These are phyloP conservation scores for Amanita pseudoporphyria DNA, from an alignment of 768 basidiomycete genomes.

Conservation along the genomic window DNA sequence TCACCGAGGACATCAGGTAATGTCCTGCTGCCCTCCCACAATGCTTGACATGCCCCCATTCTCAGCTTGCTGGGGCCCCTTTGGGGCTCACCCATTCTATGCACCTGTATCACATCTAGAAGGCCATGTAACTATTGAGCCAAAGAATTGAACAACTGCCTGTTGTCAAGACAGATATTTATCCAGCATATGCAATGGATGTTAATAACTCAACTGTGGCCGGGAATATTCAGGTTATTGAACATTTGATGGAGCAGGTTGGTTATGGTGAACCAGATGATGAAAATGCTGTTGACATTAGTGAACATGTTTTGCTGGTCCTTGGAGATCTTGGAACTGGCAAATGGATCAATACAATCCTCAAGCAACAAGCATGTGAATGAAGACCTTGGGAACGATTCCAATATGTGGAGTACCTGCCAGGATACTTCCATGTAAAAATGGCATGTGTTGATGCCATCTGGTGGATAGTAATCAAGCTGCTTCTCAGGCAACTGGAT, in stretches of 20 bases:
- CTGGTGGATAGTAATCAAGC: conserved; percentile 15
- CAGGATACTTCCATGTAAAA: conserved; percentile 20
- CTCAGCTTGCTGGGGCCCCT: too few relatives aligned
- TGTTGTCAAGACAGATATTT: too few relatives aligned
- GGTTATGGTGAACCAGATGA: neutral
- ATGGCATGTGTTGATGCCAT: too few relatives aligned
- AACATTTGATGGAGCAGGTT: neutral
- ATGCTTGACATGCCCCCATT: too few relatives aligned
- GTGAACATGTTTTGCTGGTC: neutral
- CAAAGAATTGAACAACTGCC: too few relatives aligned
- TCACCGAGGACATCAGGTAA: too few relatives aligned
- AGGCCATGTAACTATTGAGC: too few relatives aligned
- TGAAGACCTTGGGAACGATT: conserved; percentile 8
- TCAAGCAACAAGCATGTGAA: conserved; percentile 6
- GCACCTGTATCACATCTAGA: too few relatives aligned
- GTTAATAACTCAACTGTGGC: neutral
- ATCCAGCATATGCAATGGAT: neutral
- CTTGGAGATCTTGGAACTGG: too few relatives aligned
- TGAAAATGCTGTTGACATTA: neutral
- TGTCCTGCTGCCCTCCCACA: too few relatives aligned
- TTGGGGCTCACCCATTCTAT: too few relatives aligned
- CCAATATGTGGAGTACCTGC: conserved; percentile 12
- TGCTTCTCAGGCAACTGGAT: conserved; percentile 9
- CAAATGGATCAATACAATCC: conserved; percentile 7
- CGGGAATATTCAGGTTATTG: too few relatives aligned